Conservation (phyloP, 2,329 filamentous ascomycete genomes). For the Dryadomyces sulphureus region DNA sequence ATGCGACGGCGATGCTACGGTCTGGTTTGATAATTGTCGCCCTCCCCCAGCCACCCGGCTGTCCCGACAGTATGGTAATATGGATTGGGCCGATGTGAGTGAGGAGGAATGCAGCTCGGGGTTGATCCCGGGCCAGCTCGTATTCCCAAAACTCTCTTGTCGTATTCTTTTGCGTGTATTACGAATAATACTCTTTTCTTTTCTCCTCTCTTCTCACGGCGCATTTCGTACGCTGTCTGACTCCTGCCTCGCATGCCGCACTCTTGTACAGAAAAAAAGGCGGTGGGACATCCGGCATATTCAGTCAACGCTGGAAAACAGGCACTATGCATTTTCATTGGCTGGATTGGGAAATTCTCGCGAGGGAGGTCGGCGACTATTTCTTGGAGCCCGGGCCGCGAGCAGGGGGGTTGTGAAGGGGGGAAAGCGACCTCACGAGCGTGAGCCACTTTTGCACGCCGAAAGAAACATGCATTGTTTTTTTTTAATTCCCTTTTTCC, state of each 20-base stretch:
- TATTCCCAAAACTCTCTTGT: no score
- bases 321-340: neutral
- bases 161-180: no score
- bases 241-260: no score
- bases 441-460: no score
- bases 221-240: no score
- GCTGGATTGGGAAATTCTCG: neutral
- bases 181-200: no score
- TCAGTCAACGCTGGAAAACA: neutral
- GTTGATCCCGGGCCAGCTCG: neutral
- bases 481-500: neutral
- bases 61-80: conserved; percentile 8
- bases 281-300: neutral
- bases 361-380: conserved; percentile 3
- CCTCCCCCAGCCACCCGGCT: neutral
- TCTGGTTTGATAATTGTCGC: neutral
- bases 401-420: neutral
- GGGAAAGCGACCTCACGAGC: no score
- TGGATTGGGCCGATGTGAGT: conserved; percentile 1
- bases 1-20: neutral
- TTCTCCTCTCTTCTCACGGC: no score
- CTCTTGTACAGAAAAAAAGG: no score
- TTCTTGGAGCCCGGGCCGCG: neutral
- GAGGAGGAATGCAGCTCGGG: neutral
- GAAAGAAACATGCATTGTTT: neutral